Conservation (phyloP, 441 rosid species). For the Brassica hybrid region DNA sequence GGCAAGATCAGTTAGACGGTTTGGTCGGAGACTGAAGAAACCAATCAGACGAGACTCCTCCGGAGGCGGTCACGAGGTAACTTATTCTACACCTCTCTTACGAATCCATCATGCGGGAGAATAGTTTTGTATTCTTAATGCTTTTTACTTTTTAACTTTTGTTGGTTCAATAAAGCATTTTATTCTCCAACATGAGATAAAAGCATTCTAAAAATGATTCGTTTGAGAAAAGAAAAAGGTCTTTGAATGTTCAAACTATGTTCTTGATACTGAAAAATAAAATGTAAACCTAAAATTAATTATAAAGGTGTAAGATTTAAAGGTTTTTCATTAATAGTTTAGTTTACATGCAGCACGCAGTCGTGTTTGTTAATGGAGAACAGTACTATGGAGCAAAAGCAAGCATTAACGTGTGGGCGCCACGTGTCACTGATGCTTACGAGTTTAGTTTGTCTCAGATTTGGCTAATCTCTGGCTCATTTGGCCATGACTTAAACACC, state of each 20-base stretch:
- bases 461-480: conserved; percentile 78
- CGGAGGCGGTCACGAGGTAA: conserved; percentile 77
- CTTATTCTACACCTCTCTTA: conserved; percentile 32
- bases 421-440: conserved; percentile 56
- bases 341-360: conserved; percentile 62
- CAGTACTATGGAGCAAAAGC: conserved; percentile 78
- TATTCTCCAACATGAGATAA: conserved; percentile 24
- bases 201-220: conserved; percentile 27
- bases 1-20: conserved; percentile 55
- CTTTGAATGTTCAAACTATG: conserved; percentile 21
- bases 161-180: conserved; percentile 34
- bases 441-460: conserved; percentile 77
- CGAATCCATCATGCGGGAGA: conserved; percentile 22
- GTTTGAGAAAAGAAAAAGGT: conserved; percentile 24
- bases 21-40: conserved; percentile 56
- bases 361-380: conserved; percentile 66
- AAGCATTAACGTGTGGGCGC: conserved; percentile 70
- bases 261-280: conserved; percentile 23
- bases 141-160: conserved; percentile 36
- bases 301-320: neutral
- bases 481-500: conserved; percentile 71
- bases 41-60: conserved; percentile 67
- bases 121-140: conserved; percentile 27
- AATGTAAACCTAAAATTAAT: neutral
- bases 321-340: neutral